Evolutionary conservation across 257 asterid species (phyloP), one percentile per base, ranked within the genome.

Genomic region (Lycium barbarum): DNA sequence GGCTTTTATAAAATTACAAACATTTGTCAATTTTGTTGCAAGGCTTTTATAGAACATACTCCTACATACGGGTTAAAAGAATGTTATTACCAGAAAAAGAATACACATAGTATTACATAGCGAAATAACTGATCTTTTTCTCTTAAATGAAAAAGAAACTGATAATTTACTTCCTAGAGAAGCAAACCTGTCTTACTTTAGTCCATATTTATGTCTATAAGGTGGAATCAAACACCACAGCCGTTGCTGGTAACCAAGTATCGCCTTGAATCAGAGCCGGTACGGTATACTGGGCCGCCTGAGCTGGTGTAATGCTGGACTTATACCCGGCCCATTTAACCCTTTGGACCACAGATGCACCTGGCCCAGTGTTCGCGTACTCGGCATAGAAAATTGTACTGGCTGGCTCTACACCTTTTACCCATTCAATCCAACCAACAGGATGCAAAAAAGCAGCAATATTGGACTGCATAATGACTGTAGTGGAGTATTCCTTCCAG

Each of bases 381-480:
- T 95, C 98, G 0, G 90, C 97, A n/a, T 94, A 95, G 84, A 92
- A 90, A n/a, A 94, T 93, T 8, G 92, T 86, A 0, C 1, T 82
- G 0, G 96, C 95, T 35, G 98, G 95, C 26, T 79, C 89, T 2
- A 88, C 88, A 2, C 71, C 80, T 1, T 2, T 3, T 10, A 80
- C 90, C 98, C 98, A 93, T 7, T 89, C 85, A 58, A 84, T 87
- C 98, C 98, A 95, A 7, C 98, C 98, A 33, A 58, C 5, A 2
- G 98, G 97, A 5, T 79, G 35, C 89, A 95, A 74, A 82, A 92
- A 88, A 8, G 79, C 86, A 7, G 88, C 97, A 13, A 95, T 91
- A 0, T 17, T 14, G 3, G 94, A 86, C 51, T 90, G 87, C 95
- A 91, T 90, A 22, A 95, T 85, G 0, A 94, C 88, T 0, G 98